Base-by-base conservation (phyloP, 83 land plant genomes). In the Diphasiastrum complanatum region DNA sequence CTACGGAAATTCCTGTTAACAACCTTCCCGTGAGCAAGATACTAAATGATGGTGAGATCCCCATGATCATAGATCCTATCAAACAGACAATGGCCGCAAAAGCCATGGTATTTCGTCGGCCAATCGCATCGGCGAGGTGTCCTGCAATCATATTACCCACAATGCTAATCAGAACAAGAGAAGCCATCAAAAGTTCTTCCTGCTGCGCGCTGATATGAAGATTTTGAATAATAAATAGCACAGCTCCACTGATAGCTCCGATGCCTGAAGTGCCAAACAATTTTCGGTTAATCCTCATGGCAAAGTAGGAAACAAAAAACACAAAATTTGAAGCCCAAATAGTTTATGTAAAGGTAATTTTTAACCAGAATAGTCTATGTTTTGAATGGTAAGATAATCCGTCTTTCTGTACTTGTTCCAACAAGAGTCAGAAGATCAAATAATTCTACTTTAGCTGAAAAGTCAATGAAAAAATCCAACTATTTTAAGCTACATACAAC, bases 161-260 rank as follows among this genome's bases (percentile, higher is more conserved):
- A 12, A 79, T 47, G 12, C 75, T 70, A 29, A 60, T 65, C 20
- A 79, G 1, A 20, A 66, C 70, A 29, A 79, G 46, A 36, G 62
- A 65, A 1, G 81, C 81, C 16, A 50, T 12, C 2, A 79, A 64
- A 33, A 79, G 37, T 59, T 79, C 81, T 2, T 61, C 25, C 52
- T 79, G 69, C 11, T 47, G 37, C 46, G 70, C 71, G 23, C 32
- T 29, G 16, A 79, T 20, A 35, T 62, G 27, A 14, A 79, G 34
- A 24, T 79, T 71, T 8, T 66, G 34, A 16, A 66, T 53, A 2
- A 79, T 79, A 75, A 60, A 79, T 24, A 75, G 51, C 2, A 33
- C 58, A 2, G 81, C 75, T 4, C 80, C 83, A 41, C 83, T 80
- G 82, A 80, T 80, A 60, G 77, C 73, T 30, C 78, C 83, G 2